A percentile compares a stretch with the other conserved stretches of the same genome.
These are phyloP conservation scores for Suhomyces faveliae DNA, from an alignment of 805 yeast genomes.

Conservation along the genomic window DNA sequence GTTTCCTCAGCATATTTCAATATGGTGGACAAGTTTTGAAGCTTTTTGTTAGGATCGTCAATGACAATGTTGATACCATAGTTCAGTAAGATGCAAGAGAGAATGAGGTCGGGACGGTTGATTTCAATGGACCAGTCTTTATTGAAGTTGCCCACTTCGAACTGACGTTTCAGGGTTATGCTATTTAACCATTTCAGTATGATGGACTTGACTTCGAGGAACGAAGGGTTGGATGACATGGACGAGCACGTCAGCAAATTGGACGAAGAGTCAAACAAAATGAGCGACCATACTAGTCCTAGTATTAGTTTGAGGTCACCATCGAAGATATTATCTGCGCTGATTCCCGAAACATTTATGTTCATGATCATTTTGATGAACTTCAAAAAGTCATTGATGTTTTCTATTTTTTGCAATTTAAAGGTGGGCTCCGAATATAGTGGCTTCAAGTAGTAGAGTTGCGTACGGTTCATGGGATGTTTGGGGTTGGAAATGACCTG, in stretches of 20 bases:
- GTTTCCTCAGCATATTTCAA: conserved; percentile 38
- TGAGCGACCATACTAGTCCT: conserved; percentile 51
- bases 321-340: conserved; percentile 49
- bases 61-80: conserved; percentile 15
- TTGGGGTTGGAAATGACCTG: conserved; percentile 17
- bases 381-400: conserved; percentile 41
- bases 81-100: conserved; percentile 32
- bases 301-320: conserved; percentile 47
- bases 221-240: conserved; percentile 20
- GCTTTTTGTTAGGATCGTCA: conserved; percentile 15
- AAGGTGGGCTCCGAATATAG: conserved; percentile 38
- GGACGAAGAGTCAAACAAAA: conserved; percentile 39
- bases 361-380: conserved; percentile 40
- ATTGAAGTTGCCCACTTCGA: conserved; percentile 46
- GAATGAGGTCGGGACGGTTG: conserved; percentile 50
- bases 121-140: conserved; percentile 52
- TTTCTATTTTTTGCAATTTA: conserved; percentile 47
- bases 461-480: conserved; percentile 12
- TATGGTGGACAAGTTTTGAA: conserved; percentile 25
- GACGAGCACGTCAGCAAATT: conserved; percentile 16
- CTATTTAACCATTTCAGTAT: conserved; percentile 53
- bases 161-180: conserved; percentile 16
- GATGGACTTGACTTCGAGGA: conserved; percentile 30
- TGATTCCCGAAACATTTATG: conserved; percentile 43
- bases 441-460: conserved; percentile 28